Base-by-base conservation (phyloP, 176 grass and related monocot species). In the Aegilops speltoides region DNA sequence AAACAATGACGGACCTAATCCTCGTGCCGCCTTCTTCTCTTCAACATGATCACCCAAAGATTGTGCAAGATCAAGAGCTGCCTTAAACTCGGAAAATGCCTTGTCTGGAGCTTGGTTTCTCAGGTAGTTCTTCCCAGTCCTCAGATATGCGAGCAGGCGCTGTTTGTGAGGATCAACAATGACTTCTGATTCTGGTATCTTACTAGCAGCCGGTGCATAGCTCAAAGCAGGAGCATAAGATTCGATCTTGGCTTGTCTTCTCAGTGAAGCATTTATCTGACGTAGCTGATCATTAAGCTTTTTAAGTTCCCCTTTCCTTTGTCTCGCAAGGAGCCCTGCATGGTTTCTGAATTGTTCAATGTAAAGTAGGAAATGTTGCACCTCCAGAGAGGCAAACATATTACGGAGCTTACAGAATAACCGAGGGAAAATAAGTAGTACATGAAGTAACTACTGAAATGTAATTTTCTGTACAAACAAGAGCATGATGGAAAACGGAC, bases 171-270 rank as follows among this genome's bases (percentile, higher is more conserved):
- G 94, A 92, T 94, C 97, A 73, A 96, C 90, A 69, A 98, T 92
- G 26, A 98, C 92, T 73, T 96, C 94, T 17, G 87, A 89, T 88
- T 98, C 94, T 83, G 82, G 63, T 78, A 92, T 62, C 78, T 87
- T 98, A 78, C 86, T 90, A 68, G 90, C 92, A 68, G 94, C 92
- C 64, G 97, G 90, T 64, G 97, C 97, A 91, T 99, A 99, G 85
- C 92, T 99, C 81, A 99, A 88, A 62, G 85, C 76, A 68, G 97
- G 94, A 75, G 97, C 97, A 72, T 99, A 99, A 22, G 97, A 99
- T 83, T 97, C 97, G 28, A 96, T 96, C 83, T 99, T 99, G 66
- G 97, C 94, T 90, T 99, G 97, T 83, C 97, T 92, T 89, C 90
- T 93, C 46, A 99, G 78, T 64, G 97, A 94, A 70, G 92, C 92